Evolutionary conservation across 768 basidiomycete species (phyloP).

Genomic region (Mycena vitilis): DNA sequence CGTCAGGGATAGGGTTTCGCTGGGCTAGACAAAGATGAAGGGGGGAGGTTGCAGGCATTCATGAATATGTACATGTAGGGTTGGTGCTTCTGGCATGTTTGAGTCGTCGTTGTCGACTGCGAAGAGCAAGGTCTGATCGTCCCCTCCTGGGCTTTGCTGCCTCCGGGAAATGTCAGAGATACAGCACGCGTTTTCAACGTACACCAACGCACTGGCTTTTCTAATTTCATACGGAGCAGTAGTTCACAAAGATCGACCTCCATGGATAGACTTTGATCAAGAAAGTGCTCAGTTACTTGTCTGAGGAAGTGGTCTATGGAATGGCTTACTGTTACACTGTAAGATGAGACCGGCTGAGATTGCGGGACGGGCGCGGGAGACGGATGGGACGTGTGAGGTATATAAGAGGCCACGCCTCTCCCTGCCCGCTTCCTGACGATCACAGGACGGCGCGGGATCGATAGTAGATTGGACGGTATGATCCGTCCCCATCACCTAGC

Average conservation of each 20-base stretch:
- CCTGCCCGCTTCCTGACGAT: slow-evolving; percentile 30
- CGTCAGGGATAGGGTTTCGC: slow-evolving; percentile 56
- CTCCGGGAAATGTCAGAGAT: slow-evolving; percentile 50
- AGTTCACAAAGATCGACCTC: slow-evolving; percentile 67
- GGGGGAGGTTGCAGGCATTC: neutral
- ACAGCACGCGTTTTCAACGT: slow-evolving; percentile 3
- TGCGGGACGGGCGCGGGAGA: neutral
- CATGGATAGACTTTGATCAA: slow-evolving; percentile 27
- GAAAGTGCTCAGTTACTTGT: neutral
- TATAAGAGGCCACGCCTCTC: slow-evolving; percentile 28
- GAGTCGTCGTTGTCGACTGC: slow-evolving; percentile 52
- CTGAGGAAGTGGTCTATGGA: neutral
- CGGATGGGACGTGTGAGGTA: slow-evolving; percentile 6
- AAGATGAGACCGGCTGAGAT: neutral
- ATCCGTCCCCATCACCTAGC: slow-evolving; percentile 24
- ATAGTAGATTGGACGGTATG: slow-evolving; percentile 28
- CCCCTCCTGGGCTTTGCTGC: slow-evolving; percentile 52
- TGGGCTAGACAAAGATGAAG: slow-evolving; percentile 48
- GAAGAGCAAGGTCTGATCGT: slow-evolving; percentile 29
- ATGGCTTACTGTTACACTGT: slow-evolving; percentile 17
- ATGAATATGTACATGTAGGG: slow-evolving; percentile 51
- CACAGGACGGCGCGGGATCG: slow-evolving; percentile 32
- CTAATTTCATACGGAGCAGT: slow-evolving; percentile 61
- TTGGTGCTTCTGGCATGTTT: slow-evolving; percentile 59
- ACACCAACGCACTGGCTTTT: slow-evolving; percentile 48